Base-by-base conservation (phyloP, 2,329 filamentous ascomycete genomes). In the Alternaria consortialis region DNA sequence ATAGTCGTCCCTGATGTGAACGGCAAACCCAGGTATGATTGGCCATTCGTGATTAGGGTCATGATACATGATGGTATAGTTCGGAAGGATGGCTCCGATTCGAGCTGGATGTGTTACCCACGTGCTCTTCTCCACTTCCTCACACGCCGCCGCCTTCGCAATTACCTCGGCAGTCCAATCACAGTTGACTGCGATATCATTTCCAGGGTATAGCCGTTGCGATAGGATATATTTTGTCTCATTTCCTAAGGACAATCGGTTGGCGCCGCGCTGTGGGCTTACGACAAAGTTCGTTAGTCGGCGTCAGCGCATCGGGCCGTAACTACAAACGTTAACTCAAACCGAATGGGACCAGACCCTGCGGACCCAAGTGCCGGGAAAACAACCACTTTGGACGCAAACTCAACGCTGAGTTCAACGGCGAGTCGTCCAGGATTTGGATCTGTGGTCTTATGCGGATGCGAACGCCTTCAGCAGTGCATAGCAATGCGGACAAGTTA, bases 261-360 rank as follows among this genome's bases (percentile, higher is more conserved):
- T 56, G 52, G 56, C 20, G 57, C 53, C 42, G 48, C 20, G 27
- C 27, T 20, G 52, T 42, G 20, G 39, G 40, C 52, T 34, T 13
- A n/a, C 34, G 39, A 34, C 56, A 58, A 58, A 37, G 56, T 43
- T 27, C 48, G 17, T 39, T 39, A 39, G 27, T 37, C 53, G 60
- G 60, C 51, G 36, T 34, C 29, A 40, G 53, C 44, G 60, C 57
- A 50, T 39, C 59, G 59, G 57, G 56, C 53, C 55, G 57, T 60
- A 51, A 53, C 57, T 42, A 39, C 31, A 39, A 47, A 43, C 40
- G 56, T 52, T 23, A 48, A 53, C 32, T 31, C 25, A 42, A 40
- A 15, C 58, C 58, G 58, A 23, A 42, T 42, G 50, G 4, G 31
- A 34, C 51, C 58, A 61, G 29, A 20, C 17, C 40, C 13, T 42